A percentile compares a stretch with the other conserved stretches of the same genome.
Evolutionary conservation across 2,329 filamentous ascomycete genomes (phyloP).

Genomic region (Elsinoe ampelina): DNA sequence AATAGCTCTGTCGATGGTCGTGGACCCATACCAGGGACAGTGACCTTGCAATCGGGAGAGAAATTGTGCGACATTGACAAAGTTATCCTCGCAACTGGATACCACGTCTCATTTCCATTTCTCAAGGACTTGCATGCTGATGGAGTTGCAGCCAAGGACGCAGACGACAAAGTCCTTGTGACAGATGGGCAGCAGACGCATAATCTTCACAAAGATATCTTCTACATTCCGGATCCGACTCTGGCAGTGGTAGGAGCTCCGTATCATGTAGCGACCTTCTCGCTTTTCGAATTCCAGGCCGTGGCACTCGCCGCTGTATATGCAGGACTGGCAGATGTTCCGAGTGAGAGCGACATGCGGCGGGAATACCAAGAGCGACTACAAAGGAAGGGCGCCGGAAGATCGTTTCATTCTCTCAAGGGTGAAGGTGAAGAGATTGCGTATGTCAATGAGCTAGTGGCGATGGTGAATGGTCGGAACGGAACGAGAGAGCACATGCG

Average conservation of each 20-base stretch:
- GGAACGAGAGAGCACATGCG: conserved; percentile 20
- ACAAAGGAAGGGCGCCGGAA: conserved; percentile 32
- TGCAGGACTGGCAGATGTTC: conserved; percentile 42
- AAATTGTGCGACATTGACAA: conserved; percentile 48
- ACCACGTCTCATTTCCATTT: conserved; percentile 59
- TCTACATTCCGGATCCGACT: conserved; percentile 58
- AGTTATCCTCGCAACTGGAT: conserved; percentile 59
- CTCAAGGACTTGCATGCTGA: conserved; percentile 44
- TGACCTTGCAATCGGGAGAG: conserved; percentile 46
- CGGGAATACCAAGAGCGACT: conserved; percentile 32
- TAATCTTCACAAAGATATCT: conserved; percentile 62
- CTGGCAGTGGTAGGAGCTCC: conserved; percentile 49
- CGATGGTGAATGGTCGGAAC: conserved; percentile 31
- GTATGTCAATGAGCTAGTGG: conserved; percentile 33
- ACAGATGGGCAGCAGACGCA: conserved; percentile 56
- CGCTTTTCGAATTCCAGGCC: conserved; percentile 61
- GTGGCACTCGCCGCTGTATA: conserved; percentile 51
- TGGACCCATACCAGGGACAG: conserved; percentile 38
- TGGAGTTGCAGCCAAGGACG: conserved; percentile 35
- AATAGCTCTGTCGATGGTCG: conserved; percentile 18
- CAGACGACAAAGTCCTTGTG: conserved; percentile 47
- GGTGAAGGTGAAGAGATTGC: conserved; percentile 27
- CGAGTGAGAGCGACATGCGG: conserved; percentile 35
- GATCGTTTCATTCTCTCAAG: conserved; percentile 38
- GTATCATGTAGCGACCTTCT: conserved; percentile 58